Evolutionary conservation across 352 stramenopile species (phyloP).

Genomic region (Blastocystis sp.): DNA sequence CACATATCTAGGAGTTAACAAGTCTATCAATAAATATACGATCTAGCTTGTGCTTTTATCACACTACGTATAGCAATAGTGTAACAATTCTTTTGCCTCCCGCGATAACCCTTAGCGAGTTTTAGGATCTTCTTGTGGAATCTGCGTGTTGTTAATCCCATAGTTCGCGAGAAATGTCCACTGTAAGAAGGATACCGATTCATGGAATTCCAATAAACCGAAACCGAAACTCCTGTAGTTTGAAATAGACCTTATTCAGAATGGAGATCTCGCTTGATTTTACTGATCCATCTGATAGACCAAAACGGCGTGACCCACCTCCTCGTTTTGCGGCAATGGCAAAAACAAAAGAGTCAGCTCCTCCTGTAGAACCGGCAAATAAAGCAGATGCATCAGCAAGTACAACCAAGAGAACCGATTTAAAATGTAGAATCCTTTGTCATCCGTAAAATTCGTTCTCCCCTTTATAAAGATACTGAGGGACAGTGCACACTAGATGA

Average conservation of each 20-base stretch:
- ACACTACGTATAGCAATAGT: slow-evolving; percentile 50
- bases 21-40: background rate
- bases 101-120: slow-evolving; percentile 56
- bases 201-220: background rate
- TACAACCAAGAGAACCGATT: background rate
- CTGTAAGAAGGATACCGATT: background rate
- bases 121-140: slow-evolving; percentile 61
- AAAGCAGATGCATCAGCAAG: background rate
- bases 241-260: slow-evolving; percentile 10
- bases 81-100: slow-evolving; percentile 61
- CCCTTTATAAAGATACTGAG: background rate
- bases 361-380: background rate
- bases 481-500: background rate
- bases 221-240: background rate
- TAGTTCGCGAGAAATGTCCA: background rate
- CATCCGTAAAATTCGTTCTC: background rate
- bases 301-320: background rate
- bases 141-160: slow-evolving; percentile 29
- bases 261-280: slow-evolving; percentile 48
- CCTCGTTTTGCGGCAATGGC: slow-evolving; percentile 19
- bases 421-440: background rate
- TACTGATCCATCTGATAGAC: background rate
- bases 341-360: slow-evolving; percentile 24
- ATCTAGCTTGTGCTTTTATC: slow-evolving; percentile 32
- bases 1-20: slow-evolving; percentile 13